Evolutionary conservation across 2,329 filamentous ascomycete genomes (phyloP).

Genomic region (Orbilia javanica): DNA sequence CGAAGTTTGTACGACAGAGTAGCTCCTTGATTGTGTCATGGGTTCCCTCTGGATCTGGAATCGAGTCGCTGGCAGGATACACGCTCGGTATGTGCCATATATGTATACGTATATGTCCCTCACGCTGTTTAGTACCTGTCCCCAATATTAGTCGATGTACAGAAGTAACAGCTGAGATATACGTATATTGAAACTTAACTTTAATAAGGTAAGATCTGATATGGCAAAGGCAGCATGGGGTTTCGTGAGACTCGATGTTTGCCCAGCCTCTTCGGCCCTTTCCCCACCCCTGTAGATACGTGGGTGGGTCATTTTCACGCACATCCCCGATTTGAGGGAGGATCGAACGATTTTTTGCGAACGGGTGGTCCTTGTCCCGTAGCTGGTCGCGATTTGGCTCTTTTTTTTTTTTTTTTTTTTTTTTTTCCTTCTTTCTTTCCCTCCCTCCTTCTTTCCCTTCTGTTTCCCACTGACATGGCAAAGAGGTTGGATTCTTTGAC

Average conservation of each 20-base stretch:
- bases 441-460: neutral
- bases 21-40: neutral
- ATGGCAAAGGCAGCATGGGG: neutral
- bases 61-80: neutral
- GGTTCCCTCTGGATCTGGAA: neutral
- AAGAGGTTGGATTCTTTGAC: neutral
- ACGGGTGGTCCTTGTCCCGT: slow-evolving; percentile 29
- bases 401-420: neutral
- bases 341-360: slow-evolving; percentile 30
- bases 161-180: no score
- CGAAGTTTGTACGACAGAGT: slow-evolving; percentile 4
- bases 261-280: slow-evolving; percentile 6
- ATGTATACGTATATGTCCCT: neutral
- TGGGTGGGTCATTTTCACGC: slow-evolving; percentile 26
- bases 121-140: no score
- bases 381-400: slow-evolving; percentile 24
- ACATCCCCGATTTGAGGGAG: slow-evolving; percentile 38
- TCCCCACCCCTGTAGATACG: slow-evolving; percentile 4
- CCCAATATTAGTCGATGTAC: neutral
- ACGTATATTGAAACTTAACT: neutral
- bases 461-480: neutral
- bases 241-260: neutral
- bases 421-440: neutral
- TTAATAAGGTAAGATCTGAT: neutral
- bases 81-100: no score